Conservation (phyloP, 2,329 filamentous ascomycete species). For the Lecanicillium sp. region DNA sequence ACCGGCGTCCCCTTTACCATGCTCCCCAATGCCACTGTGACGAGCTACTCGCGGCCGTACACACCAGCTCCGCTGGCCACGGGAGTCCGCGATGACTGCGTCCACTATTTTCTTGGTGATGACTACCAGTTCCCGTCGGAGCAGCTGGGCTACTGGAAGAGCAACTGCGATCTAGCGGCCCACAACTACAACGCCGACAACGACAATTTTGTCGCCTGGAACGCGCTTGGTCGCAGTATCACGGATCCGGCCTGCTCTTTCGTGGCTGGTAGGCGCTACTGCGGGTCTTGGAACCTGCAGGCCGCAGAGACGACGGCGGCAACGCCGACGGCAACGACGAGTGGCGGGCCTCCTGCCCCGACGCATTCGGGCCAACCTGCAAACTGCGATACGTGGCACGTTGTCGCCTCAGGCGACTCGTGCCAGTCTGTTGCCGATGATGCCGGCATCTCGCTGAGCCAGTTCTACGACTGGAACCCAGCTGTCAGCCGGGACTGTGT, state of each 20-base stretch:
- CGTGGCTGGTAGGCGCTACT: not conserved
- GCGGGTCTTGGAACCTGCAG: conserved; percentile 1
- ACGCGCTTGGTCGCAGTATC: conserved; percentile 10
- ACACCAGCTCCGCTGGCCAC: conserved; percentile 2
- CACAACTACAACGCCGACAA: conserved; percentile 8
- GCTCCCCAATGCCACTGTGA: conserved; percentile 10
- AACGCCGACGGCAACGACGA: not conserved
- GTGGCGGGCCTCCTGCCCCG: conserved; percentile 7
- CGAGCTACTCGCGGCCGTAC: conserved; percentile 4
- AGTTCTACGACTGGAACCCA: conserved; percentile 14
- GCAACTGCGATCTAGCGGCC: conserved; percentile 12
- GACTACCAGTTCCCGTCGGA: conserved; percentile 9
- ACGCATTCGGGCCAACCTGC: conserved; percentile 12
- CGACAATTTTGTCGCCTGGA: conserved; percentile 11
- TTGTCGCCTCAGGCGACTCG: conserved; percentile 10
- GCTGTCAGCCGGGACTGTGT: conserved; percentile 15
- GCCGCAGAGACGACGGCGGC: no score
- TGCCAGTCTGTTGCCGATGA: conserved; percentile 8
- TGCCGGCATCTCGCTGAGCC: conserved; percentile 7
- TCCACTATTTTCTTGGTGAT: conserved; percentile 7
- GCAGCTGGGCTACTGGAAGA: conserved; percentile 5
- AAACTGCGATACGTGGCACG: conserved; percentile 11
- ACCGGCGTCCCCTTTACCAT: conserved; percentile 9
- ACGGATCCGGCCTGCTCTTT: conserved; percentile 3
- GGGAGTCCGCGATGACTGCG: conserved; percentile 10